phyloP scores from a whole-genome alignment of 1,139 yeast genomes.

The Petasospora fabianii region DNA sequence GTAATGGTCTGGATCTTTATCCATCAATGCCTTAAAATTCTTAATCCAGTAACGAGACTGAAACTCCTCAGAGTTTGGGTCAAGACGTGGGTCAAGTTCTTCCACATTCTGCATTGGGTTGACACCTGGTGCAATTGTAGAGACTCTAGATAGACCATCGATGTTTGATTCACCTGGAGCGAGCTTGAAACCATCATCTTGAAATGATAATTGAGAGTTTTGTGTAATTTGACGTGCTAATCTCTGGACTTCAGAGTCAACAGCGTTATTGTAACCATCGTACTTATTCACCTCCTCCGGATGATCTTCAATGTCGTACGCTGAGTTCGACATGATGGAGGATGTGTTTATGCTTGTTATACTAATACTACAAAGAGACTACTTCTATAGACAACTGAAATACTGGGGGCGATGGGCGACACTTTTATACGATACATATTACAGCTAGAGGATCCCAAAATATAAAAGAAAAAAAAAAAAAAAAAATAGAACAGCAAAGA shows the following conservation, averaged over 20 bases:
- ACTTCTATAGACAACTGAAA: too few species aligned
- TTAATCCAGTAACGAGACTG: constrained; percentile 68
- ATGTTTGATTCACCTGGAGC: constrained; percentile 10
- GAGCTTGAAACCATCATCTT: constrained; percentile 7
- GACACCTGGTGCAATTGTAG: constrained; percentile 26
- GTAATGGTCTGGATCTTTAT: constrained; percentile 60
- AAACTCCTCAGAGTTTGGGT: constrained; percentile 56
- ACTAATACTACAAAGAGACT: too few species aligned
- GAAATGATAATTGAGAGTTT: constrained; percentile 24
- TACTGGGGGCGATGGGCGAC: too few species aligned
- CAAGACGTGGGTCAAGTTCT: constrained; percentile 42
- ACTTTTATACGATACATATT: too few species aligned
- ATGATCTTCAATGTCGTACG: constrained; percentile 7
- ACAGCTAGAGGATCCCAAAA: too few species aligned
- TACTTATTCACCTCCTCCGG: constrained; percentile 24
- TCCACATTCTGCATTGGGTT: constrained; percentile 33
- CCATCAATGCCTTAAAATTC: constrained; percentile 55
- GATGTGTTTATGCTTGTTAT: too few species aligned
- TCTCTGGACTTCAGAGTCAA: constrained; percentile 37
- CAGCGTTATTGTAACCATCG: constrained; percentile 35
- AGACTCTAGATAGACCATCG: constrained; percentile 19
- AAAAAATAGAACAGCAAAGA: too few species aligned
- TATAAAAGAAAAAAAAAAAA: too few species aligned
- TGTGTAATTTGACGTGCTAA: constrained; percentile 48
- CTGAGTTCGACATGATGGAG: constrained; percentile 4